phyloP scores from a whole-genome alignment of 257 asterid species.

The Nicotiana sylvestris region DNA sequence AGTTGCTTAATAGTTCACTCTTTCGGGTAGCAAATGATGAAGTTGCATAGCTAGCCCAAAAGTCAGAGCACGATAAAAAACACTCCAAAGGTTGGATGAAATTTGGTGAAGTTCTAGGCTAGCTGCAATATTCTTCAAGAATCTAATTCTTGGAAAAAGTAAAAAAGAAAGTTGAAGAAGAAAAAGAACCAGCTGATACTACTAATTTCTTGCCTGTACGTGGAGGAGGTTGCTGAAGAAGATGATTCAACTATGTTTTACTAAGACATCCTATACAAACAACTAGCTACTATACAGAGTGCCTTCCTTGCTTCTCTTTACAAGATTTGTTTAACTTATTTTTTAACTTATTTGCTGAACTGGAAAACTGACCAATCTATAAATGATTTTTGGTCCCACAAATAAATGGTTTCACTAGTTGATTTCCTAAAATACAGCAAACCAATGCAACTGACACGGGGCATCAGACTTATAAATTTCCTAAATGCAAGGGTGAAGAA shows the following conservation, averaged over 20 bases:
- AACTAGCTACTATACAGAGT: not conserved
- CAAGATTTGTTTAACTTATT: not conserved
- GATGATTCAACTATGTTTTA: not conserved
- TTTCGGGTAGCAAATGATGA: not conserved
- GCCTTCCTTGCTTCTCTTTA: not conserved
- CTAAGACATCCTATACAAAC: not conserved
- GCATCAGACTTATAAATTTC: constrained; percentile 1
- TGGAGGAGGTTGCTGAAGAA: not conserved
- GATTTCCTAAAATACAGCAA: not conserved
- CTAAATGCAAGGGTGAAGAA: constrained; percentile 11
- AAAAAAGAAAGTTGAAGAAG: not conserved
- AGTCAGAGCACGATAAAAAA: not conserved
- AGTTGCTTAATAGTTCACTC: not conserved
- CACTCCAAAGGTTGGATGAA: not conserved
- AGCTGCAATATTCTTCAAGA: not conserved
- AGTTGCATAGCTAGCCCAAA: not conserved
- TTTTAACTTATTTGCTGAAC: not conserved
- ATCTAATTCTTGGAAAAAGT: not conserved
- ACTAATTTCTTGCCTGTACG: not conserved
- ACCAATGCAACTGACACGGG: not conserved
- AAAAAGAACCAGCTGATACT: not conserved
- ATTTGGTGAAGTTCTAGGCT: not conserved
- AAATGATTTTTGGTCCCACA: constrained; percentile 1
- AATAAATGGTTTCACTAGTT: not conserved
- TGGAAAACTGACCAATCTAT: not conserved